Conservation (phyloP, 2,329 filamentous ascomycete genomes). For the Monosporascus sp. region DNA sequence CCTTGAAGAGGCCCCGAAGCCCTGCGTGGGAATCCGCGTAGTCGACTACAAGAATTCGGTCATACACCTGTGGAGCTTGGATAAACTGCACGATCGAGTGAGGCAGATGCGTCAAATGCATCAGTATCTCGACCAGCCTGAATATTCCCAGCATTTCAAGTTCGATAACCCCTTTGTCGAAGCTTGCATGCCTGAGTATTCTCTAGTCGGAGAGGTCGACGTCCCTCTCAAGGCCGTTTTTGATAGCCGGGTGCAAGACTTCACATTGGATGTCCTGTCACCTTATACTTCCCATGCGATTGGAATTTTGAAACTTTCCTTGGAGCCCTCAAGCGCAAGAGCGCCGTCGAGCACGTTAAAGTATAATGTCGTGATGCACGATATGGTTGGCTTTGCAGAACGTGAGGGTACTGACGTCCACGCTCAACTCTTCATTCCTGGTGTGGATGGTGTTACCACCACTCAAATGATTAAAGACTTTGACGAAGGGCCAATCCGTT, state of each 20-base stretch:
- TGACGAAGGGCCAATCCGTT: conserved; percentile 85
- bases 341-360: conserved; percentile 90
- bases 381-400: conserved; percentile 90
- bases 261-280: conserved; percentile 82
- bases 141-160: conserved; percentile 89
- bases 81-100: conserved; percentile 84
- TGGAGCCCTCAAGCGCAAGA: conserved; percentile 90
- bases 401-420: conserved; percentile 94
- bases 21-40: conserved; percentile 84
- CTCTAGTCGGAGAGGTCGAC: conserved; percentile 86
- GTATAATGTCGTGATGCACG: conserved; percentile 98
- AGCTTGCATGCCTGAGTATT: conserved; percentile 85
- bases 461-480: conserved; percentile 93
- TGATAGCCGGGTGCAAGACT: conserved; percentile 90
- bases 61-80: conserved; percentile 88
- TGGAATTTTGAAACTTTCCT: conserved; percentile 81
- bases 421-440: conserved; percentile 92
- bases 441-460: conserved; percentile 85
- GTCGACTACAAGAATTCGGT: conserved; percentile 85
- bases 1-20: conserved; percentile 77
- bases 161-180: conserved; percentile 93
- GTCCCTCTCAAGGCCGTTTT: conserved; percentile 92
- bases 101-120: conserved; percentile 94
- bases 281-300: conserved; percentile 89
- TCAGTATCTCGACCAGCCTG: conserved; percentile 91